Evolutionary conservation across 2,329 filamentous ascomycete species (phyloP).

Genomic region (Trichoderma sp.): DNA sequence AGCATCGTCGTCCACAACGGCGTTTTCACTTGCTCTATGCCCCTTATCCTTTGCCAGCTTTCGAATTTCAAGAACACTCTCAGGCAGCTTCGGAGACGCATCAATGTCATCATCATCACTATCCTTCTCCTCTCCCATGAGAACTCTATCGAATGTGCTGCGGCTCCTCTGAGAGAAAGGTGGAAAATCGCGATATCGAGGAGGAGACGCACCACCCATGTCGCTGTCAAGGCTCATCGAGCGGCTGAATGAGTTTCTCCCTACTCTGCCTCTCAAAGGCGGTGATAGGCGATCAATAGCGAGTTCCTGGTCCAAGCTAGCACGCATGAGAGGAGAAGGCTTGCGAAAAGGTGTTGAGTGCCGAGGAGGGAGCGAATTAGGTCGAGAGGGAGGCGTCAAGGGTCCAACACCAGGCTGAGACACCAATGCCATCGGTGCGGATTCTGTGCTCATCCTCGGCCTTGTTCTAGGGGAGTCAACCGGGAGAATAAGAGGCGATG

Average conservation of each 20-base stretch:
- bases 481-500: conserved; percentile 34
- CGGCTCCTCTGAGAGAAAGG: conserved; percentile 37
- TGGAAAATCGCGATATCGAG: conserved; percentile 36
- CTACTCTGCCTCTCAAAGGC: conserved; percentile 30
- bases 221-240: conserved; percentile 36
- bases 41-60: conserved; percentile 25
- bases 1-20: conserved; percentile 32
- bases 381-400: conserved; percentile 27
- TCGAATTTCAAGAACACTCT: conserved; percentile 33
- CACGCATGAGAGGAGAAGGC: conserved; percentile 34
- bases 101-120: conserved; percentile 31
- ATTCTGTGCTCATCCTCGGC: conserved; percentile 26
- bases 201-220: conserved; percentile 22
- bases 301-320: conserved; percentile 39
- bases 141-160: conserved; percentile 27
- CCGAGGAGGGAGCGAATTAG: conserved; percentile 30
- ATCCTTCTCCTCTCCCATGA: conserved; percentile 15
- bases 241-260: conserved; percentile 32
- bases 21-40: conserved; percentile 28
- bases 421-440: conserved; percentile 25
- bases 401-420: conserved; percentile 18
- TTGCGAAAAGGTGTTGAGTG: conserved; percentile 32
- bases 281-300: conserved; percentile 39
- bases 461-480: conserved; percentile 25
- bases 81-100: conserved; percentile 33